Evolutionary conservation across 192 early-diverging fungal genomes (phyloP).

Genomic region (Backusella mclennaniae): DNA sequence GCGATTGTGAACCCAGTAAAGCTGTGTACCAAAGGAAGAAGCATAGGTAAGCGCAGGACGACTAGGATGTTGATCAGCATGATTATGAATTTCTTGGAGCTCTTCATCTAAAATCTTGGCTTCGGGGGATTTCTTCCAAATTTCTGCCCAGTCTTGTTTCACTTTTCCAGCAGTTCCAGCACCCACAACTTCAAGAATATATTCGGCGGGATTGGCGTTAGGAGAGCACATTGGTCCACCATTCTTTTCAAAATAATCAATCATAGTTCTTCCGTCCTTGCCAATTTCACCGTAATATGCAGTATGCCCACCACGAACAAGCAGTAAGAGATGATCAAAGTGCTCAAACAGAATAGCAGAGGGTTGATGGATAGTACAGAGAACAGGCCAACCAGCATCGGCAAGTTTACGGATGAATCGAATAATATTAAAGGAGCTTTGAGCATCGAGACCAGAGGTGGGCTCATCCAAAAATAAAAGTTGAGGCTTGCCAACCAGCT

Average conservation of each 20-base stretch:
- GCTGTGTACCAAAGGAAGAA: conserved; percentile 43
- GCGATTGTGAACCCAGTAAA: conserved; percentile 58
- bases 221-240: conserved; percentile 65
- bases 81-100: conserved; percentile 53
- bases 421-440: conserved; percentile 74
- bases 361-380: conserved; percentile 88
- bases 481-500: conserved; percentile 76
- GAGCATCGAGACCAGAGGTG: conserved; percentile 82
- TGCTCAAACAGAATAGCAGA: conserved; percentile 77
- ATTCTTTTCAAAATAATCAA: conserved; percentile 71
- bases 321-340: conserved; percentile 80
- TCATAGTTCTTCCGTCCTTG: conserved; percentile 57
- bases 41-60: conserved; percentile 44
- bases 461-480: conserved; percentile 89
- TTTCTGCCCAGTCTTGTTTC: conserved; percentile 64
- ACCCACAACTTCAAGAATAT: conserved; percentile 80
- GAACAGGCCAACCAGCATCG: conserved; percentile 65
- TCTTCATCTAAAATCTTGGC: conserved; percentile 37
- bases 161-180: conserved; percentile 43
- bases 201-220: conserved; percentile 81
- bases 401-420: conserved; percentile 69
- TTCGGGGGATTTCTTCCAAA: conserved; percentile 66
- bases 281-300: conserved; percentile 85
- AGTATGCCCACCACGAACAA: conserved; percentile 75
- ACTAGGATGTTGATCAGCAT: conserved; percentile 25